phyloP scores from a whole-genome alignment of 2,329 filamentous ascomycete species.

The Aspergillus luchuensis region DNA sequence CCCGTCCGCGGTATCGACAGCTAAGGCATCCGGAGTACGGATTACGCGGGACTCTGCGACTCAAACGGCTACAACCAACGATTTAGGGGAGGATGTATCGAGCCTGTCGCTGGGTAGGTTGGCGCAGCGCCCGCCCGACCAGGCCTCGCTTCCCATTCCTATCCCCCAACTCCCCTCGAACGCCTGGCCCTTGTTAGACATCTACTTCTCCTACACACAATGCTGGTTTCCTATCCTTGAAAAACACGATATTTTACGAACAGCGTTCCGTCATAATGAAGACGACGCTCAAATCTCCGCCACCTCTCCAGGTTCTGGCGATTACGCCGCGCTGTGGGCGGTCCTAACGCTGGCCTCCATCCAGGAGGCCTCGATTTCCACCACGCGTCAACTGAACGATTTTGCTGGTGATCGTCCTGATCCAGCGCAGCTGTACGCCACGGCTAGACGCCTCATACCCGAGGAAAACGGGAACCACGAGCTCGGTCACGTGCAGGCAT shows the following conservation, averaged over 20 bases:
- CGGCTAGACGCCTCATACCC: slow-evolving; percentile 45
- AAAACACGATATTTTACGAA: slow-evolving; percentile 63
- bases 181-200: slow-evolving; percentile 61
- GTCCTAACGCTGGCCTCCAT: slow-evolving; percentile 60
- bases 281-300: slow-evolving; percentile 27
- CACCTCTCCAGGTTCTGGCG: slow-evolving; percentile 41
- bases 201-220: slow-evolving; percentile 75
- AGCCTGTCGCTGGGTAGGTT: not conserved
- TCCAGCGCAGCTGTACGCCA: slow-evolving; percentile 50
- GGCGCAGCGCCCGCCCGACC: not conserved
- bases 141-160: not conserved
- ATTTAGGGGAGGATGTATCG: not conserved
- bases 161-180: slow-evolving; percentile 53
- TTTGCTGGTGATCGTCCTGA: slow-evolving; percentile 18
- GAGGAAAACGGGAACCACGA: slow-evolving; percentile 51
- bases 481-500: slow-evolving; percentile 56
- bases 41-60: slow-evolving; percentile 29
- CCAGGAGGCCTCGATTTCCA: slow-evolving; percentile 48
- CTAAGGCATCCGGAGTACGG: slow-evolving; percentile 15
- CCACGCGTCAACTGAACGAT: slow-evolving; percentile 21
- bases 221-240: slow-evolving; percentile 75
- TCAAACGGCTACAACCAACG: slow-evolving; percentile 22
- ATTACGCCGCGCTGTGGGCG: slow-evolving; percentile 63
- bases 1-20: slow-evolving; percentile 19
- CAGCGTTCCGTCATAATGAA: slow-evolving; percentile 41